Conservation (phyloP, 495 filamentous ascomycete species). For the Tuber borchii region DNA sequence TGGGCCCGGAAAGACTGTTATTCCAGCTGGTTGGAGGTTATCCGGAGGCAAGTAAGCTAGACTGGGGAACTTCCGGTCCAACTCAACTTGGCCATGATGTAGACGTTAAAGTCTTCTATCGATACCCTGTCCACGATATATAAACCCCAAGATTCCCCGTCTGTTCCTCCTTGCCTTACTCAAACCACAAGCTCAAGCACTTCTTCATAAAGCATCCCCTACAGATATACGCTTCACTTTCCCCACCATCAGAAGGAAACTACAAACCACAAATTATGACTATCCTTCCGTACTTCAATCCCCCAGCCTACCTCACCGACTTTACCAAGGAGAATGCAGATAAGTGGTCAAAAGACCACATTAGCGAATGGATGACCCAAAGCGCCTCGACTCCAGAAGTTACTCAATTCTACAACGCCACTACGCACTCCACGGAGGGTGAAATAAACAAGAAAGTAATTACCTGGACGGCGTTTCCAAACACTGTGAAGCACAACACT, state of each 20-base stretch:
- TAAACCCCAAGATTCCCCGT: neutral
- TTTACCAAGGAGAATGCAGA: slow-evolving; percentile 14
- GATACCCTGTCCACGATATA: neutral
- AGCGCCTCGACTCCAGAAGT: neutral
- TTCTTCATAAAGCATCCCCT: neutral
- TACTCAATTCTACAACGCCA: slow-evolving; percentile 17
- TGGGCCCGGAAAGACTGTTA: neutral
- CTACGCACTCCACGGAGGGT: neutral
- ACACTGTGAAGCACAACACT: slow-evolving; percentile 4
- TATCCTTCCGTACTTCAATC: slow-evolving; percentile 1
- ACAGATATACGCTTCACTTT: neutral
- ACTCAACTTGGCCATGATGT: neutral
- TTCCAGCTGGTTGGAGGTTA: neutral
- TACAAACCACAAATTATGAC: neutral
- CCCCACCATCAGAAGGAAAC: neutral
- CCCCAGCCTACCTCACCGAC: slow-evolving; percentile 14
- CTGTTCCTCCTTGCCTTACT: neutral
- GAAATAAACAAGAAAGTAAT: neutral
- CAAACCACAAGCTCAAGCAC: neutral
- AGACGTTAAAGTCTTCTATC: neutral
- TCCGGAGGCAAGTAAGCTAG: neutral
- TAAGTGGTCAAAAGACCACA: slow-evolving; percentile 11
- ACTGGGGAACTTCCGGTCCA: neutral
- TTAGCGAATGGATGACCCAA: neutral
- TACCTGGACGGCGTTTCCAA: slow-evolving; percentile 14